Evolutionary conservation across 441 rosid genomes (phyloP).

Genomic region (Biscutella laevigata): DNA sequence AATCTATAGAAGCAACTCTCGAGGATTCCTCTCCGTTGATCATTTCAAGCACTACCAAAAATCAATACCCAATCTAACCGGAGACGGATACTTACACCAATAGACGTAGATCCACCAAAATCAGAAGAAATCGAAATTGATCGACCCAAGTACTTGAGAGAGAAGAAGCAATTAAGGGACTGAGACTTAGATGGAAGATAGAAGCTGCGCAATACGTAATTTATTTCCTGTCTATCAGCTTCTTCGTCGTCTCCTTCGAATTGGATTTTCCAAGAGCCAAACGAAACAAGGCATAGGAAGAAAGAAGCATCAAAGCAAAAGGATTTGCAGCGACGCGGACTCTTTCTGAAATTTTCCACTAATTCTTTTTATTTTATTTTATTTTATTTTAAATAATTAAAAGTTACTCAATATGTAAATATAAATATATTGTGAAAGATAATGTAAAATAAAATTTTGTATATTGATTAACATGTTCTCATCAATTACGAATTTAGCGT

Average conservation of each 20-base stretch:
- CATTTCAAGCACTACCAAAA: constrained; percentile 29
- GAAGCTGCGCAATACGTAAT: neutral
- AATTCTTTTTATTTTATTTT: neutral
- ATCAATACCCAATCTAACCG: neutral
- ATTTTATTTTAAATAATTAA: too few species aligned
- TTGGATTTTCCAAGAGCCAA: neutral
- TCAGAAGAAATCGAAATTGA: neutral
- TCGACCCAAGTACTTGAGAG: neutral
- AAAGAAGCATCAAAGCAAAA: neutral
- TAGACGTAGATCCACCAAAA: constrained; percentile 15
- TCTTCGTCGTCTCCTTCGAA: constrained; percentile 4
- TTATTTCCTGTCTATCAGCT: constrained; percentile 7
- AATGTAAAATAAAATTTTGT: neutral
- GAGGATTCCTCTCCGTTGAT: constrained; percentile 42
- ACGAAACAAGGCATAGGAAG: neutral
- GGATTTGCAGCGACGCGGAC: constrained; percentile 1
- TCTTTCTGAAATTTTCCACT: neutral
- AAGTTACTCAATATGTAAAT: neutral
- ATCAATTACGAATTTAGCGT: neutral
- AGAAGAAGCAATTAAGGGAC: neutral
- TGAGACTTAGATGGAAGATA: constrained; percentile 4
- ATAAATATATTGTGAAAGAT: neutral
- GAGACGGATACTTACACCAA: neutral
- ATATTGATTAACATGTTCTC: neutral
- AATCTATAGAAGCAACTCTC: constrained; percentile 37